These are phyloP conservation scores for Phylloporus sp. DNA, from an alignment of 1,284 basidiomycete genomes.

Conservation along the genomic window DNA sequence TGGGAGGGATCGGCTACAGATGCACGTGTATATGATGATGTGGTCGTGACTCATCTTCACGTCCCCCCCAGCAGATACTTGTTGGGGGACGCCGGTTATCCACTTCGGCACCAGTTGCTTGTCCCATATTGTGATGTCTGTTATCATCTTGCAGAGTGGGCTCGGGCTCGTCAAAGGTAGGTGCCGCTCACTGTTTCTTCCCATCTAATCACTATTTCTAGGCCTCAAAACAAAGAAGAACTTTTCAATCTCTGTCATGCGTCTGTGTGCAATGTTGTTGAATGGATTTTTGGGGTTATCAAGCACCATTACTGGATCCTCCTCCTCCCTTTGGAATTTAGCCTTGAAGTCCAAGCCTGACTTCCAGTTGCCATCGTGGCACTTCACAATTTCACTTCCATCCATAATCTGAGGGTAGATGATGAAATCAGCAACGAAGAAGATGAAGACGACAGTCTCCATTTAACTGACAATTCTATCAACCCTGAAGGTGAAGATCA, in stretches of 20 bases:
- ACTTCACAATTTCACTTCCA: background rate
- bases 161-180: background rate
- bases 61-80: background rate
- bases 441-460: too few species aligned
- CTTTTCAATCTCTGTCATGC: constrained; percentile 48
- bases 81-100: background rate
- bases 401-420: too few species aligned
- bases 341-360: background rate
- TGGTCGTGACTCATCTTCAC: background rate
- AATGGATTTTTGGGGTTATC: constrained; percentile 46
- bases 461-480: too few species aligned
- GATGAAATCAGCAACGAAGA: too few species aligned
- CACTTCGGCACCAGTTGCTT: background rate
- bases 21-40: background rate
- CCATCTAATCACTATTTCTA: background rate
- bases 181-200: too few species aligned
- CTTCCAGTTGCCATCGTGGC: background rate
- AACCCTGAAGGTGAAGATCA: too few species aligned
- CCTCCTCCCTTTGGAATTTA: background rate
- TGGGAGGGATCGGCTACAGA: background rate
- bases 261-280: constrained; percentile 42
- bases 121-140: background rate
- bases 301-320: constrained; percentile 28
- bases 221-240: constrained; percentile 34
- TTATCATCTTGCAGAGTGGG: constrained; percentile 1